phyloP scores from a whole-genome alignment of 1,139 yeast species.

The Yamadazyma dushanensis region DNA sequence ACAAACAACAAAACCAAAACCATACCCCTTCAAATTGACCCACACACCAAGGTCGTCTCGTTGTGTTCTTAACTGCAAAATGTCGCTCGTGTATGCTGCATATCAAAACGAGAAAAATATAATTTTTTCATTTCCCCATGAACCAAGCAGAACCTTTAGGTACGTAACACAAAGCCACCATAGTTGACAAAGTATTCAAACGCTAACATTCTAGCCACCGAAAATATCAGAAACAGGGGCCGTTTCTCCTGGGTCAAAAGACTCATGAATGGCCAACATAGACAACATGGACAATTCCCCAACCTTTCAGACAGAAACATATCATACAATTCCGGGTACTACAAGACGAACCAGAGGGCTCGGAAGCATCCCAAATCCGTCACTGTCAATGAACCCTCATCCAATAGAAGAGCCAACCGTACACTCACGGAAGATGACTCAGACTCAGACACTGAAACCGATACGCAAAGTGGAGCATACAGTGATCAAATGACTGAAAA shows the following conservation, averaged over 20 bases:
- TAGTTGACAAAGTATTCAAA: not conserved
- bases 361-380: not conserved
- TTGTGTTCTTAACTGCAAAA: not conserved
- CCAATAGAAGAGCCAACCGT: not conserved
- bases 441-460: conserved; percentile 9
- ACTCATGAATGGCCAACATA: conserved; percentile 45
- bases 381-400: conserved; percentile 2
- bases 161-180: too few relatives aligned
- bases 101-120: not conserved
- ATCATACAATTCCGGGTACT: conserved; percentile 12
- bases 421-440: not conserved
- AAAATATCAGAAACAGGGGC: conserved; percentile 19
- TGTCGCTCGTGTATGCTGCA: not conserved
- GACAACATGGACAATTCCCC: conserved; percentile 15
- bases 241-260: conserved; percentile 50
- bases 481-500: conserved; percentile 19
- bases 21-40: too few relatives aligned
- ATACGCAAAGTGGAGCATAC: conserved; percentile 2
- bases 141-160: not conserved
- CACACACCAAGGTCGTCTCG: too few relatives aligned
- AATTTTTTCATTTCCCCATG: not conserved
- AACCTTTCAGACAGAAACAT: conserved; percentile 2
- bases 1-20: too few relatives aligned
- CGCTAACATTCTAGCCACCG: not conserved
- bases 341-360: conserved; percentile 6